phyloP scores from a whole-genome alignment of 73 alveolate genomes.

The Paramecium caudatum region DNA sequence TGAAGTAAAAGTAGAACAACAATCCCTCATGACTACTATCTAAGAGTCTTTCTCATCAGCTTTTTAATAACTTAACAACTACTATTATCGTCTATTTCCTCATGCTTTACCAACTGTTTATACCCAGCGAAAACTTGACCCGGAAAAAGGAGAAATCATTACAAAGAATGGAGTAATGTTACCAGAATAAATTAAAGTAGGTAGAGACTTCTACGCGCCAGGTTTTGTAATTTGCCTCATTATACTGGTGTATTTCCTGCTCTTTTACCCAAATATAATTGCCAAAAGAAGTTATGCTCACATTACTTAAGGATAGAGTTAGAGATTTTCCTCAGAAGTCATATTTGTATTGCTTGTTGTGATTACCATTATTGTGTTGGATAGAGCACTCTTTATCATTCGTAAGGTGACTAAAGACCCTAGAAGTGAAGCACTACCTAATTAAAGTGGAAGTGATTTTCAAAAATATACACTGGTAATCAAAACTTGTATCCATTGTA shows the following conservation, averaged over 20 bases:
- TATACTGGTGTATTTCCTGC: slow-evolving; percentile 75
- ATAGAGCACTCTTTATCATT: slow-evolving; percentile 79
- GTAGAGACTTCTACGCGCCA: slow-evolving; percentile 79
- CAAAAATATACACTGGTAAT: slow-evolving; percentile 58
- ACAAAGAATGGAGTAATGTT: slow-evolving; percentile 61
- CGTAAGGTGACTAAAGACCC: slow-evolving; percentile 69
- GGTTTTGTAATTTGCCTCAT: slow-evolving; percentile 76
- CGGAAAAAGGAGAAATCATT: background rate
- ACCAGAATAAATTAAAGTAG: slow-evolving; percentile 78
- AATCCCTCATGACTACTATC: background rate
- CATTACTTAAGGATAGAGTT: slow-evolving; percentile 73
- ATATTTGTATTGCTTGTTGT: slow-evolving; percentile 73
- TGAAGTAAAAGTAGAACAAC: slow-evolving; percentile 10
- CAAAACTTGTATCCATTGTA: slow-evolving; percentile 30
- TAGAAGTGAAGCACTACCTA: background rate
- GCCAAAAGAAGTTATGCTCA: slow-evolving; percentile 75
- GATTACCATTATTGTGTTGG: slow-evolving; percentile 76
- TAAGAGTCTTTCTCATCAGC: slow-evolving; percentile 11
- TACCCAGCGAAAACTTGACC: background rate
- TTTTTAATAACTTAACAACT: background rate
- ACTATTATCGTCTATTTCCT: slow-evolving; percentile 41
- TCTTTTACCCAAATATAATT: slow-evolving; percentile 79
- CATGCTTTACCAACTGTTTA: slow-evolving; percentile 7
- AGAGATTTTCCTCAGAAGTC: slow-evolving; percentile 77
- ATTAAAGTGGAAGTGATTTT: slow-evolving; percentile 63